Base-by-base conservation (phyloP, 345 rosid species). In the Raphanus raphanistrum region DNA sequence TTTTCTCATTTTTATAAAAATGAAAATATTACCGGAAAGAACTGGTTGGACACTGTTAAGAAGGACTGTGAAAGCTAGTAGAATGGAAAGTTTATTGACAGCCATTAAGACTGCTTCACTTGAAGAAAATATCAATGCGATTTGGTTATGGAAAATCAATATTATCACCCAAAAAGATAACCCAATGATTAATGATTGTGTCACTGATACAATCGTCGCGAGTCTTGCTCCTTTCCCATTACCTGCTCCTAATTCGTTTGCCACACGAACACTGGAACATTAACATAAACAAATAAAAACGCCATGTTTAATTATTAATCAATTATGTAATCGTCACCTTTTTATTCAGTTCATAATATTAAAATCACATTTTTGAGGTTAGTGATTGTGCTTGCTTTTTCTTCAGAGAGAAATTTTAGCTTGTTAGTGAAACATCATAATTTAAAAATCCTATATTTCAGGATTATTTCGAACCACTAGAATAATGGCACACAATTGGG, bases 161-260 rank as follows among this genome's bases (percentile, higher is more conserved):
- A 92, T 87, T 29, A 90, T 17, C 10, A 85, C 55, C 90, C 93
- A 87, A 73, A 90, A 94, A 27, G 87, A 64, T 2, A 89, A 41
- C 16, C 98, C 97, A 1, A 94, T 89, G 4, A 80, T 31, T 2
- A 69, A 9, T 55, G 98, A 92, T 41, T 94, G 87, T 43, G 61
- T 6, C 26, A 90, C 96, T 0, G 98, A 81, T 3, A 94, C 96
- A 2, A 38, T 64, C 10, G 97, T 90, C 0, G 98, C 98, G 54
- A 94, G 89, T 79, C 81, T 90, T 3, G 97, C 98, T 73, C 90
- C 98, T 70, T 82, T 86, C 4, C 98, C 97, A 52, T 90, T 92
- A 0, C 97, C 96, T 1, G 97, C 96, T 25, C 97, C 98, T 29
- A 94, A 84, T 76, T 94, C 98, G 55, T 94, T 94, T 5, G 98